Evolutionary conservation across 306 rosid species (phyloP), one percentile per base, ranked within the genome.

Genomic region (Calophaca sinica): DNA sequence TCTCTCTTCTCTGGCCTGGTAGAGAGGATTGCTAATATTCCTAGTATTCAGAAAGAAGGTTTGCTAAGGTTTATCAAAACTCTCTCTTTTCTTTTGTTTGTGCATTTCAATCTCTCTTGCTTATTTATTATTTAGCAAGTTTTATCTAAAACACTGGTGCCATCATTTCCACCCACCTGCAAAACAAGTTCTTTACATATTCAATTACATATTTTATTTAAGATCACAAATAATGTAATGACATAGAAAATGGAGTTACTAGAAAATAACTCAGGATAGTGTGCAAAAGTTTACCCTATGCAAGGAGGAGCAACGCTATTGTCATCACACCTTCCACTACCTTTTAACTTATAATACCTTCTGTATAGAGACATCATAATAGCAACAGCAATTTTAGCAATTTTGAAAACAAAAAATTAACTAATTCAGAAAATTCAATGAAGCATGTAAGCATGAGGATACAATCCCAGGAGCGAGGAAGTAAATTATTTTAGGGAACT

Each of bases 91-190:
- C n/a, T n/a, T n/a, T n/a, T n/a, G n/a, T n/a, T n/a, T n/a, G n/a
- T n/a, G n/a, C n/a, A n/a, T n/a, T n/a, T n/a, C n/a, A n/a, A n/a
- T n/a, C n/a, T n/a, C n/a, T n/a, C n/a, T n/a, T n/a, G n/a, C n/a
- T n/a, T n/a, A n/a, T n/a, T n/a, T n/a, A n/a, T n/a, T n/a, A n/a
- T n/a, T n/a, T n/a, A n/a, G n/a, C n/a, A 53, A 94, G 86, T 11
- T 70, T 83, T 73, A 78, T 88, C 46, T 97, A 86, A 76, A 94
- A 91, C 80, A 94, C 98, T 1, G 98, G 98, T 48, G 96, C 98
- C 98, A 94, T 94, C 96, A 91, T 91, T 88, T 94, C 98, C 81
- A 94, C 98, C 97, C 97, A 94, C 68, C 98, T 94, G 86, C 58
- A 65, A 79, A 65, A 72, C 29, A 68, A 72, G 32, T 77, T 74